A percentile compares a stretch with the other conserved stretches of the same genome.
Evolutionary conservation across 139 green algal genomes (phyloP).

Genomic region (Picochlorum sp.): DNA sequence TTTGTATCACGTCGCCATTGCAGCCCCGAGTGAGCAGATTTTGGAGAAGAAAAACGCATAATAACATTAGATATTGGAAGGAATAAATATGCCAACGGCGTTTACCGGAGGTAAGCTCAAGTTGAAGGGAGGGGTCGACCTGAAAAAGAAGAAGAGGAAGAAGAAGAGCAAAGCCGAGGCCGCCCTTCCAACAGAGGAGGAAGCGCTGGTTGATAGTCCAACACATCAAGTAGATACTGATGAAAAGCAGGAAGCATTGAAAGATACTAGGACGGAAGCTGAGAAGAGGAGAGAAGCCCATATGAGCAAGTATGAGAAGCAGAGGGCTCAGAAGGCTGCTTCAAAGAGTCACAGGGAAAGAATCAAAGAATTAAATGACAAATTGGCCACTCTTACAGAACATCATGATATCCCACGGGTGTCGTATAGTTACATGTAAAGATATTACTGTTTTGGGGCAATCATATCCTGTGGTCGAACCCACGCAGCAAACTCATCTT

Average conservation of each 20-base stretch:
- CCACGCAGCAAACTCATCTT: slow-evolving; percentile 78
- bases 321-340: slow-evolving; percentile 53
- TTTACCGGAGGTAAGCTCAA: slow-evolving; percentile 80
- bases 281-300: slow-evolving; percentile 60
- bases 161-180: slow-evolving; percentile 19
- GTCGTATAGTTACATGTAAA: slow-evolving; percentile 15
- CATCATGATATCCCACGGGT: slow-evolving; percentile 25
- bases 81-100: slow-evolving; percentile 20
- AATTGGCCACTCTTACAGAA: slow-evolving; percentile 24
- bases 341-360: slow-evolving; percentile 71
- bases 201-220: background rate
- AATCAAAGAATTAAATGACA: slow-evolving; percentile 51
- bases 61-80: background rate
- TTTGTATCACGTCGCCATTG: slow-evolving; percentile 56
- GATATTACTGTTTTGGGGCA: slow-evolving; percentile 28
- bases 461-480: slow-evolving; percentile 88
- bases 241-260: background rate
- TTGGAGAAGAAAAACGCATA: background rate
- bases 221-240: background rate
- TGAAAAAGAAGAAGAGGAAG: slow-evolving; percentile 74
- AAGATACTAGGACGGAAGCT: slow-evolving; percentile 70
- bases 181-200: background rate
- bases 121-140: slow-evolving; percentile 65
- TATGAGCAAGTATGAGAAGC: slow-evolving; percentile 55
- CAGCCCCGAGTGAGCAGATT: background rate